These are phyloP conservation scores for Boletus reticuloceps DNA, from an alignment of 768 basidiomycete genomes.

Conservation along the genomic window DNA sequence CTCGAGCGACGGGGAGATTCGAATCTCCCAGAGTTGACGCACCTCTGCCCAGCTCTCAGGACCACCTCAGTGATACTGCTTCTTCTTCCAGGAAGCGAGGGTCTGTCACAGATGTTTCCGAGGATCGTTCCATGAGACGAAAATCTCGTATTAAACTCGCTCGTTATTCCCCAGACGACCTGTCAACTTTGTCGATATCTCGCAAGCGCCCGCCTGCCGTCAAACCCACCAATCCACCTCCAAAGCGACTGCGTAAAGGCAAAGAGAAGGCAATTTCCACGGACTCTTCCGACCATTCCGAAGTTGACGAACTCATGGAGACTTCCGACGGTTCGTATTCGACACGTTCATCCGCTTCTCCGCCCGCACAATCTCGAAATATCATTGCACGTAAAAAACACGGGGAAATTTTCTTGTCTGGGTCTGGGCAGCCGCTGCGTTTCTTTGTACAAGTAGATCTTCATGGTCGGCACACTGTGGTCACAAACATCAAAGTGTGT, in stretches of 20 bases:
- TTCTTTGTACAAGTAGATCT: conserved; percentile 75
- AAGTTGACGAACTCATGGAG: conserved; percentile 12
- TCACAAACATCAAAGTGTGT: conserved; percentile 60
- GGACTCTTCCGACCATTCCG: conserved; percentile 16
- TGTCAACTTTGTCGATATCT: conserved; percentile 8
- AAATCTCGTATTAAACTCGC: conserved; percentile 4
- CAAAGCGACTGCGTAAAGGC: conserved; percentile 27
- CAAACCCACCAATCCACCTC: conserved; percentile 17
- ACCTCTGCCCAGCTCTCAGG: conserved; percentile 4
- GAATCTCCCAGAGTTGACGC: background rate
- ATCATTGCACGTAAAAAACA: conserved; percentile 17
- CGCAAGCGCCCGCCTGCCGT: conserved; percentile 22
- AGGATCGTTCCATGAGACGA: conserved; percentile 5
- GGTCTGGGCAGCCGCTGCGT: conserved; percentile 41
- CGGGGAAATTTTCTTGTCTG: conserved; percentile 43
- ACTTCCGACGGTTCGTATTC: conserved; percentile 9
- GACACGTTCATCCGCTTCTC: conserved; percentile 14
- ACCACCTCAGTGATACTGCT: background rate
- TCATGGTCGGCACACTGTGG: conserved; percentile 47
- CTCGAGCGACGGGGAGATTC: background rate
- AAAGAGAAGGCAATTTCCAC: conserved; percentile 23
- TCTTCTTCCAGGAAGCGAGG: conserved; percentile 3
- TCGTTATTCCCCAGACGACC: conserved; percentile 6
- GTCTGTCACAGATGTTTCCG: conserved; percentile 3
- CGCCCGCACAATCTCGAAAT: conserved; percentile 9